Percentiles rank a stretch among this genome's conserved stretches.
phyloP scores from a whole-genome alignment of 2,329 filamentous ascomycete genomes.

The Cladobotryum mycophilum region DNA sequence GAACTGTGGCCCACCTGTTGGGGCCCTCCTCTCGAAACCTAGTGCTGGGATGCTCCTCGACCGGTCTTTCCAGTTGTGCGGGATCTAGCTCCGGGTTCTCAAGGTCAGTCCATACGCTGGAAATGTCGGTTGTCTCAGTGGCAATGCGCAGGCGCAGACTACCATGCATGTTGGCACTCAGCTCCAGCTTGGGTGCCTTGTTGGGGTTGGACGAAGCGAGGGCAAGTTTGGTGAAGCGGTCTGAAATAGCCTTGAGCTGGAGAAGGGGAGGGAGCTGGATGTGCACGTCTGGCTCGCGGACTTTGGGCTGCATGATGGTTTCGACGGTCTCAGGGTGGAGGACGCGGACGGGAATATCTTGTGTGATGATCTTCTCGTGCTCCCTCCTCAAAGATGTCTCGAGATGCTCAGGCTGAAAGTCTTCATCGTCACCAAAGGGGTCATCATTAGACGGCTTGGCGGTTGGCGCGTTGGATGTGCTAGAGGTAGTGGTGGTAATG shows the following conservation, averaged over 20 bases:
- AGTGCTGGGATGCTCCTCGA: constrained; percentile 77
- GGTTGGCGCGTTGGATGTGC: constrained; percentile 27
- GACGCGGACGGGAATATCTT: constrained; percentile 92
- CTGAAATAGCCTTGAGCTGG: constrained; percentile 88
- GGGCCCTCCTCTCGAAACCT: constrained; percentile 70
- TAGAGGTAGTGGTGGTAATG: constrained; percentile 66
- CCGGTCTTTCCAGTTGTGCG: constrained; percentile 60
- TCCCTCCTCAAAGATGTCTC: constrained; percentile 58
- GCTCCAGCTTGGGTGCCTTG: constrained; percentile 63
- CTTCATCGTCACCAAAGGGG: constrained; percentile 36
- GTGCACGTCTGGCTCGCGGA: constrained; percentile 87
- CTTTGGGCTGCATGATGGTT: constrained; percentile 85
- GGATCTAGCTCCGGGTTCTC: constrained; percentile 85
- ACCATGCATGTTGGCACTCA: constrained; percentile 93
- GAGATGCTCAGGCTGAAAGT: constrained; percentile 44
- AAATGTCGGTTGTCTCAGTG: constrained; percentile 79
- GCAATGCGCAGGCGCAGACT: constrained; percentile 71
- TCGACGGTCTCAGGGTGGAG: constrained; percentile 79
- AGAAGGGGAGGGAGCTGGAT: constrained; percentile 82
- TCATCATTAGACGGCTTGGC: constrained; percentile 28
- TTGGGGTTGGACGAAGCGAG: constrained; percentile 37
- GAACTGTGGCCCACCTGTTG: constrained; percentile 79
- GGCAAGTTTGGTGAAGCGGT: constrained; percentile 88
- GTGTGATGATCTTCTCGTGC: constrained; percentile 86
- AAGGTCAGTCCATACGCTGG: constrained; percentile 77